Conservation (phyloP, 1,139 yeast species). For the Keqinozyma sinolaborantium region DNA sequence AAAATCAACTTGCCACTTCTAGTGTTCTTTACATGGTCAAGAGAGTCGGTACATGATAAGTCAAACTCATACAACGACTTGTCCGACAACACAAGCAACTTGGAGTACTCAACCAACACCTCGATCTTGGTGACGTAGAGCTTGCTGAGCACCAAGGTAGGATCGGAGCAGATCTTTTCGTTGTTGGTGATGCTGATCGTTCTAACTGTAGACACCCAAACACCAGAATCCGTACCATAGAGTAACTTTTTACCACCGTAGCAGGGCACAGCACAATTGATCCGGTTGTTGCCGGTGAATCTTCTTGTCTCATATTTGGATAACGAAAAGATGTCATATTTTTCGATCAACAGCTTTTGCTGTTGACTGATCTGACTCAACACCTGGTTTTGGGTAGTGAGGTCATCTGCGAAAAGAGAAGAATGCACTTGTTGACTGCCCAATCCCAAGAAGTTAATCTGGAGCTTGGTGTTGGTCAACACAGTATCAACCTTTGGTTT, state of each 20-base stretch:
- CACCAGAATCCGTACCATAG: conserved; percentile 90
- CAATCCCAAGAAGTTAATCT: conserved; percentile 44
- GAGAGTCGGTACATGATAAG: conserved; percentile 59
- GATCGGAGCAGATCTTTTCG: conserved; percentile 60
- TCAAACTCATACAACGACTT: conserved; percentile 84
- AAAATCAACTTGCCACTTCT: conserved; percentile 76
- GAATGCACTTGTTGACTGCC: conserved; percentile 45
- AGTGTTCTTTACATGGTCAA: conserved; percentile 68
- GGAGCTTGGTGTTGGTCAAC: conserved; percentile 39
- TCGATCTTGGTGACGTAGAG: conserved; percentile 85
- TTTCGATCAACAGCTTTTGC: conserved; percentile 66
- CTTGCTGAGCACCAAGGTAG: conserved; percentile 74
- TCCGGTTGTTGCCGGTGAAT: conserved; percentile 67
- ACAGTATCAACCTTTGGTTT: conserved; percentile 27
- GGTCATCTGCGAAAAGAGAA: conserved; percentile 46
- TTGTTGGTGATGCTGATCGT: conserved; percentile 42
- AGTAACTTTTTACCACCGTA: conserved; percentile 91
- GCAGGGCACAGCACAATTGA: conserved; percentile 90
- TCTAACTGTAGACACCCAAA: conserved; percentile 70
- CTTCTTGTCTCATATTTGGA: conserved; percentile 71
- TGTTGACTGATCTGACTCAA: conserved; percentile 77
- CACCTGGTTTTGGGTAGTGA: conserved; percentile 71
- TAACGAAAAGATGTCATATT: conserved; percentile 76
- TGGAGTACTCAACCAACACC: conserved; percentile 87
- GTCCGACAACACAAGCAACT: conserved; percentile 77